phyloP scores from a whole-genome alignment of 2,329 filamentous ascomycete species.

The Apiospora aurea region DNA sequence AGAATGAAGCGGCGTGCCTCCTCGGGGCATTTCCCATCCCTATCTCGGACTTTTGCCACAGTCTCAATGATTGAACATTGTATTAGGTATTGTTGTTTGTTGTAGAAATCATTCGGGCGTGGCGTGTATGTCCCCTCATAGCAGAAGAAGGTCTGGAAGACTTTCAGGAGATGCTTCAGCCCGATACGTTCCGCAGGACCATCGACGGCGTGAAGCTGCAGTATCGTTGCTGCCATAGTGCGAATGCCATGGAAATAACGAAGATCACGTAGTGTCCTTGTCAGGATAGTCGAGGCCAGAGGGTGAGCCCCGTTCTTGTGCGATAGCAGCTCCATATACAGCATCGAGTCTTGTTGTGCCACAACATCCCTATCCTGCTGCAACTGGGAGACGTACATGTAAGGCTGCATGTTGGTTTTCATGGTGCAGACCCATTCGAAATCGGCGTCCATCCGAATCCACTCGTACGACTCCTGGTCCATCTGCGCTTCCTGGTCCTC shows the following conservation, averaged over 20 bases:
- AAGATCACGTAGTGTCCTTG: conserved; percentile 87
- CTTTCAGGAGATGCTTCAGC: conserved; percentile 81
- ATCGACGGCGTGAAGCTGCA: conserved; percentile 75
- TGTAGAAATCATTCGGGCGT: conserved; percentile 87
- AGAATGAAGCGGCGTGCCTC: conserved; percentile 84
- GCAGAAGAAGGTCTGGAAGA: conserved; percentile 90
- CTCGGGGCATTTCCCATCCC: conserved; percentile 77
- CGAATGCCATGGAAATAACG: conserved; percentile 96
- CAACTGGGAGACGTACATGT: conserved; percentile 98
- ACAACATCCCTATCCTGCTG: conserved; percentile 97
- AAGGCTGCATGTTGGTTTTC: conserved; percentile 81
- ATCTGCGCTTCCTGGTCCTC: conserved; percentile 88
- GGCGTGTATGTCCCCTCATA: conserved; percentile 80
- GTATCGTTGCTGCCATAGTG: conserved; percentile 79
- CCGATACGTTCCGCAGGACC: conserved; percentile 75
- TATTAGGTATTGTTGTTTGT: conserved; percentile 84
- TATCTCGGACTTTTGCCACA: conserved; percentile 79
- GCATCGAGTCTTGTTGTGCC: conserved; percentile 79
- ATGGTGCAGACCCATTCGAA: conserved; percentile 97
- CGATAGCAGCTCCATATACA: conserved; percentile 71
- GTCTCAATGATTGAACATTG: conserved; percentile 84
- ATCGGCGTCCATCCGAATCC: conserved; percentile 97
- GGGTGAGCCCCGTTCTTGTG: conserved; percentile 65
- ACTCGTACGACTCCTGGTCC: conserved; percentile 97
- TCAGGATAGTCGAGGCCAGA: conserved; percentile 86